These are phyloP conservation scores for Tulasnella sp. DNA, from an alignment of 768 basidiomycete species.

Conservation along the genomic window DNA sequence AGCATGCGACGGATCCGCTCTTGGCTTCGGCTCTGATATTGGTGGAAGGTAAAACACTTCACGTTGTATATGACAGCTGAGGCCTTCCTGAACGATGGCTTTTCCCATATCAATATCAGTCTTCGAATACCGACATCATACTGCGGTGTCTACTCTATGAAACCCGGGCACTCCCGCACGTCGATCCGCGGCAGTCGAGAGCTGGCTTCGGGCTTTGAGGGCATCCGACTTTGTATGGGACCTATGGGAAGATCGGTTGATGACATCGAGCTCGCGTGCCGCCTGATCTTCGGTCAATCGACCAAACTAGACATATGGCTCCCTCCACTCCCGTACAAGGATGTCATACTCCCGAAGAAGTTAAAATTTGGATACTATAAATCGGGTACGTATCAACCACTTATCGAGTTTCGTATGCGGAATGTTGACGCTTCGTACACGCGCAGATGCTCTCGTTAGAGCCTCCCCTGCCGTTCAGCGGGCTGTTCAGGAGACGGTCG, in stretches of 20 bases:
- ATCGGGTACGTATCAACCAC: constrained; percentile 20
- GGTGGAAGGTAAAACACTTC: constrained; percentile 33
- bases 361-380: constrained; percentile 66
- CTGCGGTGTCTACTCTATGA: constrained; percentile 68
- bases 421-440: background rate
- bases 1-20: constrained; percentile 60
- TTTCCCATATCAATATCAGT: constrained; percentile 36
- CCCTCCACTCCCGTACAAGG: constrained; percentile 52
- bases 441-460: constrained; percentile 42
- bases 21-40: constrained; percentile 73
- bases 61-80: background rate
- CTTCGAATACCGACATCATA: constrained; percentile 71
- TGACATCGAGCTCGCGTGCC: constrained; percentile 54
- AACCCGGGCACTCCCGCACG: constrained; percentile 52
- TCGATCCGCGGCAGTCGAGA: constrained; percentile 42
- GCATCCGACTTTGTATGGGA: constrained; percentile 32
- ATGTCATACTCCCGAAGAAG: constrained; percentile 41
- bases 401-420: background rate
- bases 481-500: constrained; percentile 61
- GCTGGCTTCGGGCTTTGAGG: constrained; percentile 60
- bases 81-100: background rate
- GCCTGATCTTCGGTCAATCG: constrained; percentile 39
- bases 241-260: constrained; percentile 34
- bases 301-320: constrained; percentile 29
- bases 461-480: constrained; percentile 61